Evolutionary conservation across 2,329 filamentous ascomycete species (phyloP), one percentile per base, ranked within the genome.

Genomic region (Colletotrichum orbiculare): DNA sequence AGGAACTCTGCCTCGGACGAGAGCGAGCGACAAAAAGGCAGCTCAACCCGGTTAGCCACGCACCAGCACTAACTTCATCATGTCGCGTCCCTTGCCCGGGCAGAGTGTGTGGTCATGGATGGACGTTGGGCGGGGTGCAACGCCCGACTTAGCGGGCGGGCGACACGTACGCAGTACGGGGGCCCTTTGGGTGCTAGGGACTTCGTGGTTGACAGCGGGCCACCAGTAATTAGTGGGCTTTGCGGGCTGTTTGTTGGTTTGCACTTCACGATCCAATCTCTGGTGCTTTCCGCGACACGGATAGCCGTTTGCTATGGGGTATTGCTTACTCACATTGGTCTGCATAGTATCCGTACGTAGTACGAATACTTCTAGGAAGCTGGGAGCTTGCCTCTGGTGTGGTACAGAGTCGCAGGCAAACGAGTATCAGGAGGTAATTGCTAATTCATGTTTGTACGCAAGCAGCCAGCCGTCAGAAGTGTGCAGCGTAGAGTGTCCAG

Each of bases 81-180:
- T 25, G 25, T 25, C 25, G 25, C 25, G 25, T 25, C 4, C 25
- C 25, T 25, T 25, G 25, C 25, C 4, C 25, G 25, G 25, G 25
- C 4, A 25, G 25, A 4, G 25, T 4, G 25, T 4, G 25, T 4
- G 25, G 25, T 25, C 25, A 25, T 25, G 25, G 25, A 25, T 25
- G 25, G 4, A 25, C 25, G 25, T 11, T 37, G 50, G 49, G 54
- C 35, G 59, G 56, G 39, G 25, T 17, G n/a, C 25, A 25, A 50
- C 61, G 61, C 61, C 56, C 61, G 61, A 39, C 45, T 55, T 35
- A 53, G 55, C 38, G 4, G 25, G 25, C 4, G 37, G 60, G 47
- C 48, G 39, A 12, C 33, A 17, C 34, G 10, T n/a, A 15, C 15
- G 15, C 15, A 15, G 15, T 15, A 17, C 13, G 13, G 34, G 38